These are phyloP conservation scores for Acorus gramineus DNA, from an alignment of 106 monocot genomes.

Conservation along the genomic window DNA sequence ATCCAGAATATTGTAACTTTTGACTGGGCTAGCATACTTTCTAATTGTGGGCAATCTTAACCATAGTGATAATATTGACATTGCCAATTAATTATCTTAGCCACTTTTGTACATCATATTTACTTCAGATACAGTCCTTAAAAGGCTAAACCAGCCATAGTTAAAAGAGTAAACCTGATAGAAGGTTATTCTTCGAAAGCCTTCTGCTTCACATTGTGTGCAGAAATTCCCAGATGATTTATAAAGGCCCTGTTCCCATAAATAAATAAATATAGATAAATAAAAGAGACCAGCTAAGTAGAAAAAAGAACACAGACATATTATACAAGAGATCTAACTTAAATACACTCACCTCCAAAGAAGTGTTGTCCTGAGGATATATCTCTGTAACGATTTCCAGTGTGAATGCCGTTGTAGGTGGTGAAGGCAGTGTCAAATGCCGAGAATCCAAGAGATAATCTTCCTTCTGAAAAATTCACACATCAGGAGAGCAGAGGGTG, in stretches of 20 bases:
- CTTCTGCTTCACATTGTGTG: slow-evolving; percentile 99
- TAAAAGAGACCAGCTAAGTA: background rate
- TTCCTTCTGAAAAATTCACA: slow-evolving; percentile 34
- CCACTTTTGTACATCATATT: too few relatives aligned
- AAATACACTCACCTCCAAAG: slow-evolving; percentile 58
- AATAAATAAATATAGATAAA: slow-evolving; percentile 9
- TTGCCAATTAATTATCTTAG: too few relatives aligned
- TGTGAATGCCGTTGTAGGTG: slow-evolving; percentile 51
- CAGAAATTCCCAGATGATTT: slow-evolving; percentile 82
- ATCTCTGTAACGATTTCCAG: slow-evolving; percentile 91
- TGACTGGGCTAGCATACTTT: too few relatives aligned
- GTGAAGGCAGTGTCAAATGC: slow-evolving; percentile 53
- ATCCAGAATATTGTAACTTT: too few relatives aligned
- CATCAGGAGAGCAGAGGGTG: background rate
- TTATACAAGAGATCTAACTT: too few relatives aligned
- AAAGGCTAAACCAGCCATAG: too few relatives aligned
- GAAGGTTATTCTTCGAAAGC: slow-evolving; percentile 90
- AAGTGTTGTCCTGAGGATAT: slow-evolving; percentile 86
- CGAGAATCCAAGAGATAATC: slow-evolving; percentile 44
- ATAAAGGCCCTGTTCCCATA: slow-evolving; percentile 60
- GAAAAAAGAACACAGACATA: background rate
- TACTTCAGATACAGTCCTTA: too few relatives aligned
- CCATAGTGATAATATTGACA: too few relatives aligned
- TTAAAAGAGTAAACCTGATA: slow-evolving; percentile 55
- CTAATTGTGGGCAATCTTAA: too few relatives aligned